A percentile compares a stretch with the other conserved stretches of the same genome.
Evolutionary conservation across 2,329 filamentous ascomycete genomes (phyloP).

Genomic region (Tothia fuscella): DNA sequence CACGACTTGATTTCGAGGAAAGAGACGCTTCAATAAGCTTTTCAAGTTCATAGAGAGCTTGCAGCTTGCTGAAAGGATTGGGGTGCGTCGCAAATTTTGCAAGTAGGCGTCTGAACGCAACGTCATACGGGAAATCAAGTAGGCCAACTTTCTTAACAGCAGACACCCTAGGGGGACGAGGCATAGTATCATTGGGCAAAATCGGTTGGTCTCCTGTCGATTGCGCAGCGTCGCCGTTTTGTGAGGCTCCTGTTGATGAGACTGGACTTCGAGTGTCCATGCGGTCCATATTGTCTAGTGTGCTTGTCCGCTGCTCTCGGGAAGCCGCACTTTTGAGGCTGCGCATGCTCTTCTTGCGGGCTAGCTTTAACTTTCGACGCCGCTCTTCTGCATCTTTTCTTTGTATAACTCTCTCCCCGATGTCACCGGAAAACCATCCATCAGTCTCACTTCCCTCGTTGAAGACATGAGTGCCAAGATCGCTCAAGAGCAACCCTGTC

Average conservation of each 20-base stretch:
- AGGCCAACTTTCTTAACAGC: conserved; percentile 32
- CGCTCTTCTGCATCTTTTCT: conserved; percentile 30
- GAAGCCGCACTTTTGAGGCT: conserved; percentile 39
- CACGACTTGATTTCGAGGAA: conserved; percentile 41
- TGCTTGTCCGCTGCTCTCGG: conserved; percentile 26
- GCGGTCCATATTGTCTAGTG: conserved; percentile 31
- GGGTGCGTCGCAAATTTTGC: conserved; percentile 81
- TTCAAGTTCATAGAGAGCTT: conserved; percentile 71
- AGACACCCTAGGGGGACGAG: no score
- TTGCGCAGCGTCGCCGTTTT: conserved; percentile 28
- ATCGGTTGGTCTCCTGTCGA: conserved; percentile 34
- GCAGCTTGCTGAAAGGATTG: conserved; percentile 77
- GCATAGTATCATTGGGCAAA: conserved; percentile 22
- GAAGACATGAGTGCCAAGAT: conserved; percentile 77
- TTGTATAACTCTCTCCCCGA: conserved; percentile 36
- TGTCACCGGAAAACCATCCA: conserved; percentile 59
- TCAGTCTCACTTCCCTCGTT: conserved; percentile 89
- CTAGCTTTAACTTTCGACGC: conserved; percentile 25
- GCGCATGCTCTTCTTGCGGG: conserved; percentile 44
- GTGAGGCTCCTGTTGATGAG: conserved; percentile 29
- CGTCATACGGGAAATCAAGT: conserved; percentile 64
- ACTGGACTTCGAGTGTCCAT: conserved; percentile 28
- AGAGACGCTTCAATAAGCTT: conserved; percentile 68
- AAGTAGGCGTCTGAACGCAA: conserved; percentile 67
- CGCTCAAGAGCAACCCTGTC: conserved; percentile 75